Conservation (phyloP, 2,329 filamentous ascomycete species). For the Talaromyces islandicus region DNA sequence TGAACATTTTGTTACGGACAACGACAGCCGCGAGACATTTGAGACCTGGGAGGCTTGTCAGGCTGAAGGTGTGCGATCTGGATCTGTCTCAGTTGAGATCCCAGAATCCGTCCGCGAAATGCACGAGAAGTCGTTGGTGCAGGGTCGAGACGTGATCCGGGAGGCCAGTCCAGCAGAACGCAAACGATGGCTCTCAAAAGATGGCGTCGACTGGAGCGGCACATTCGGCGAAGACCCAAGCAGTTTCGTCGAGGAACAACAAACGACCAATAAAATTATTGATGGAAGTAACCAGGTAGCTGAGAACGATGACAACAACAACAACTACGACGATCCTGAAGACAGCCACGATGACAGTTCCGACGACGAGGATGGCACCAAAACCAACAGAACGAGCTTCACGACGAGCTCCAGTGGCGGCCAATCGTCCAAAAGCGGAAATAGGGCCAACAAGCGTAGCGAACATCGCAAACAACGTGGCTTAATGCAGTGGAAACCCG, state of each 20-base stretch:
- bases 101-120: slow-evolving; percentile 66
- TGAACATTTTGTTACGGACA: slow-evolving; percentile 74
- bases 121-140: slow-evolving; percentile 73
- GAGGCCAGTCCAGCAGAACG: slow-evolving; percentile 61
- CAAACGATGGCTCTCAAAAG: slow-evolving; percentile 69
- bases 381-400: slow-evolving; percentile 13
- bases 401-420: slow-evolving; percentile 20
- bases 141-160: slow-evolving; percentile 75
- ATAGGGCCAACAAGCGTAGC: slow-evolving; percentile 35
- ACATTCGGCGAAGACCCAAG: slow-evolving; percentile 76
- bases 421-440: slow-evolving; percentile 13
- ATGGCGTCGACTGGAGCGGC: slow-evolving; percentile 79
- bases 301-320: not conserved
- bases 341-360: not conserved
- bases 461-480: slow-evolving; percentile 82
- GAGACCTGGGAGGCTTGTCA: slow-evolving; percentile 92
- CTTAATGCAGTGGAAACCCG: slow-evolving; percentile 91
- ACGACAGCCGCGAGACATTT: slow-evolving; percentile 84
- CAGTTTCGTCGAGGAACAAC: slow-evolving; percentile 52
- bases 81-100: slow-evolving; percentile 66
- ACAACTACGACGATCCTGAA: not conserved
- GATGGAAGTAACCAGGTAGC: not conserved
- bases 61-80: slow-evolving; percentile 73
- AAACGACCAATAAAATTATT: slow-evolving; percentile 43
- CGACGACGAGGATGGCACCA: not conserved